A percentile compares a stretch with the other conserved stretches of the same genome.
Evolutionary conservation across 306 rosid species (phyloP).

Genomic region (Vachellia collinsii): DNA sequence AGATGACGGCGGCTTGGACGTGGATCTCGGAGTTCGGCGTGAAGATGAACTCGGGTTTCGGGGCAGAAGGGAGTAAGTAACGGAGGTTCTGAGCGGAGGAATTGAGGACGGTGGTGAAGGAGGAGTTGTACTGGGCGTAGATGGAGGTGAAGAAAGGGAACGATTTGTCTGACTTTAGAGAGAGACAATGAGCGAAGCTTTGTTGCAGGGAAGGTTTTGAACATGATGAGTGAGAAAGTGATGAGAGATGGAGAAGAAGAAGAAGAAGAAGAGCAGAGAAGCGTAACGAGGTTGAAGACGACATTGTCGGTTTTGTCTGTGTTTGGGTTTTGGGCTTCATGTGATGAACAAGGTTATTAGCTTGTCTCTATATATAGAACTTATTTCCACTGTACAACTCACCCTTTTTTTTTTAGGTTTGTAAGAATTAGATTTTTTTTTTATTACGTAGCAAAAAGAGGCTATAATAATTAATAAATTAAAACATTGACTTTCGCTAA

Average conservation of each 20-base stretch:
- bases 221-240: constrained; percentile 34
- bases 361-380: constrained; percentile 24
- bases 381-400: too few relatives aligned
- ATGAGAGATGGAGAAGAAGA: constrained; percentile 33
- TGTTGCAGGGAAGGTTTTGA: constrained; percentile 42
- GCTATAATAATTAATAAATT: too few relatives aligned
- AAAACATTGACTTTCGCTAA: too few relatives aligned
- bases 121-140: constrained; percentile 40
- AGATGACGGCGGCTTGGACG: neutral
- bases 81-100: too few relatives aligned
- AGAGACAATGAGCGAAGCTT: constrained; percentile 48
- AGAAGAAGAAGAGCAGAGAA: constrained; percentile 37
- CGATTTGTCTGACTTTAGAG: neutral
- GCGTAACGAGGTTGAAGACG: constrained; percentile 22
- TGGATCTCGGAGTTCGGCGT: neutral
- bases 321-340: neutral
- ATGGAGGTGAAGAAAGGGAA: neutral
- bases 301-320: constrained; percentile 33
- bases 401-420: too few relatives aligned
- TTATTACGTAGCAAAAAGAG: too few relatives aligned
- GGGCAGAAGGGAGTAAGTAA: too few relatives aligned
- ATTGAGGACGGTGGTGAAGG: constrained; percentile 21
- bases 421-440: too few relatives aligned
- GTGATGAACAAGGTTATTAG: constrained; percentile 15
- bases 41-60: constrained; percentile 56